A percentile compares a stretch with the other conserved stretches of the same genome.
phyloP scores from a whole-genome alignment of 306 rosid genomes.

The Vigna trinervia region DNA sequence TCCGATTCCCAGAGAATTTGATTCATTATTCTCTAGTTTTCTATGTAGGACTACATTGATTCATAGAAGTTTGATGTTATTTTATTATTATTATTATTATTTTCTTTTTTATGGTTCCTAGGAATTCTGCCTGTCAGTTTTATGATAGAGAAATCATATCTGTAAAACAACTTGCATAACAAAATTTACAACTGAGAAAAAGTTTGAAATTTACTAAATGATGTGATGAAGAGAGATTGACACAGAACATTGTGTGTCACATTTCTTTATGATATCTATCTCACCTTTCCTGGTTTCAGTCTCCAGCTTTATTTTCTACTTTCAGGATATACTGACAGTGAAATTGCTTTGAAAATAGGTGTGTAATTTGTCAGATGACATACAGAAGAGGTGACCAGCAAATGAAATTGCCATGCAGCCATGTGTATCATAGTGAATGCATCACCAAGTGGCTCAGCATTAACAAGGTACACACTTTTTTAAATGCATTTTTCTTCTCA shows the following conservation, averaged over 20 bases:
- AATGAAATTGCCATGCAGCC: slow-evolving; percentile 88
- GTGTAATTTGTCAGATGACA: slow-evolving; percentile 92
- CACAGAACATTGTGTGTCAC: neutral
- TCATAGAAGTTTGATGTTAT: neutral
- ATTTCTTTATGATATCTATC: neutral
- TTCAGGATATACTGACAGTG: slow-evolving; percentile 20
- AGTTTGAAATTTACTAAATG: neutral
- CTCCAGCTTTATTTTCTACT: neutral
- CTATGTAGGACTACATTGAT: neutral
- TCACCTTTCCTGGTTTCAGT: neutral
- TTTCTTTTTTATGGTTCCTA: neutral
- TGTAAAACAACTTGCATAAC: neutral
- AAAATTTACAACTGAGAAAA: neutral
- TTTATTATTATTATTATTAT: neutral
- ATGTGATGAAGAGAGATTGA: neutral
- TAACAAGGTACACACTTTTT: slow-evolving; percentile 66
- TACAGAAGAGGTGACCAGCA: slow-evolving; percentile 86
- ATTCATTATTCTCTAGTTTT: slow-evolving; percentile 12
- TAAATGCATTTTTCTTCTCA: slow-evolving; percentile 2
- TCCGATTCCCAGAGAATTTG: neutral
- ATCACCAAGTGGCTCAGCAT: slow-evolving; percentile 92
- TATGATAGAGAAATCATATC: neutral
- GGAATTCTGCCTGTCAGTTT: slow-evolving; percentile 10
- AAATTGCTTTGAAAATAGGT: slow-evolving; percentile 56
- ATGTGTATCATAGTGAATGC: slow-evolving; percentile 83